Base-by-base conservation (phyloP, 345 rosid genomes). In the Arabidopsis arenosa region DNA sequence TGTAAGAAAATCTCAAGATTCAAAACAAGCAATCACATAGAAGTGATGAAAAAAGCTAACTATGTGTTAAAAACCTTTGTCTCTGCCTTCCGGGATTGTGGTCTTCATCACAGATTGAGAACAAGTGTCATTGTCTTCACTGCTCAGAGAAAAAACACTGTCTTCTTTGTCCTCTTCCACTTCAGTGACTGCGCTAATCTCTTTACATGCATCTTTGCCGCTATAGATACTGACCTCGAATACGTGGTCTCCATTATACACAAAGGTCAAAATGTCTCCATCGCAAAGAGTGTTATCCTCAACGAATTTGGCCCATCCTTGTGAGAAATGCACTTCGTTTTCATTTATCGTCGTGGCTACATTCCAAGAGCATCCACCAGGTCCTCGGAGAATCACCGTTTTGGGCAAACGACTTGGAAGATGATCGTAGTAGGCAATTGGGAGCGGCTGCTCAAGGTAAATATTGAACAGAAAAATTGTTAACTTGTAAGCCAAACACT, bases 181-280 rank as follows among this genome's bases (percentile, higher is more conserved):
- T 51, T 63, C 59, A 75, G 12, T 8, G 11, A 12, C 53, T 17
- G 5, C 59, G 45, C 58, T 40, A 26, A 5, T 57, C 53, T 58
- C 74, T 61, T 75, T 75, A 40, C 44, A 49, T 40, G n/a, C 68
- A 68, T 60, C 48, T 5, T 3, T 18, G 21, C 69, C 26, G 17
- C 48, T 15, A 40, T 6, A 75, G 69, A 68, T 60, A 53, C 64
- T 75, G 9, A 75, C 79, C 33, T 75, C 79, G 70, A 75, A 68
- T n/a, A 61, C 12, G 54, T 45, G 5, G 32, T 60, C 63, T 52
- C 75, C 70, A 6, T 75, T 4, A 53, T 75, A 75, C 7, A 52
- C 74, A 12, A 75, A 75, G 10, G 74, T 75, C 40, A 75, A 4
- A 43, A 75, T 52, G 15, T 75, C 74, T 48, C 79, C 69, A 8